phyloP scores from a whole-genome alignment of 169 alveolate species.

The Plasmodium reichenowi region DNA sequence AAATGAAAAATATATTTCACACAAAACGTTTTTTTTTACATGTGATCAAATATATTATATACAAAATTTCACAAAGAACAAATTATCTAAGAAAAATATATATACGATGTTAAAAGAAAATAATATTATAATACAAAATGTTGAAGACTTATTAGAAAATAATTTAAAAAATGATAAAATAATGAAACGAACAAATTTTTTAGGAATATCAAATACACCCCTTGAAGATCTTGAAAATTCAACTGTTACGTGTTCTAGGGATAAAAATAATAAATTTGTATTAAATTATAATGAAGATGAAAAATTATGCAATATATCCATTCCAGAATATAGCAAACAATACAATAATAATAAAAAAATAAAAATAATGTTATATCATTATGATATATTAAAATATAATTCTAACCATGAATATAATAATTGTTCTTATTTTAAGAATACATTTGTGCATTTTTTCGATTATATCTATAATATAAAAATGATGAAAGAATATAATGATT shows the following conservation, averaged over 20 bases:
- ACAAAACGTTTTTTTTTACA: slow-evolving; percentile 28
- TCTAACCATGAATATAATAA: slow-evolving; percentile 5
- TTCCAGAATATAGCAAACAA: not conserved
- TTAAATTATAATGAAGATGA: too few species aligned
- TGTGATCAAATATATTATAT: slow-evolving; percentile 56
- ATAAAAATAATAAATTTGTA: too few species aligned
- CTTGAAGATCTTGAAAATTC: not conserved
- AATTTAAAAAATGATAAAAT: not conserved
- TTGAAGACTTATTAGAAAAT: slow-evolving; percentile 8
- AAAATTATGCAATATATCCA: too few species aligned
- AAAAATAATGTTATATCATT: slow-evolving; percentile 37
- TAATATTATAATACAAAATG: slow-evolving; percentile 21
- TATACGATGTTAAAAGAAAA: slow-evolving; percentile 27
- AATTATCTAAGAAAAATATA: slow-evolving; percentile 13
- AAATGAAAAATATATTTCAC: slow-evolving; percentile 26
- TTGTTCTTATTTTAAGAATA: slow-evolving; percentile 4
- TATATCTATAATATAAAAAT: slow-evolving; percentile 56
- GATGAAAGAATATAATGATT: slow-evolving; percentile 66
- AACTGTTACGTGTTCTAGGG: too few species aligned
- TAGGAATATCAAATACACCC: too few species aligned
- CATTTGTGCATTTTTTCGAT: slow-evolving; percentile 29
- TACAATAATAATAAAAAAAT: slow-evolving; percentile 23
- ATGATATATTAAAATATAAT: not conserved
- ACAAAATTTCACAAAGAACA: slow-evolving; percentile 17
- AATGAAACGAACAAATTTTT: too few species aligned